Percentiles rank a stretch among this genome's conserved stretches.
These are phyloP conservation scores for Blepharisma undulans DNA, from an alignment of 169 alveolate genomes.

Conservation along the genomic window DNA sequence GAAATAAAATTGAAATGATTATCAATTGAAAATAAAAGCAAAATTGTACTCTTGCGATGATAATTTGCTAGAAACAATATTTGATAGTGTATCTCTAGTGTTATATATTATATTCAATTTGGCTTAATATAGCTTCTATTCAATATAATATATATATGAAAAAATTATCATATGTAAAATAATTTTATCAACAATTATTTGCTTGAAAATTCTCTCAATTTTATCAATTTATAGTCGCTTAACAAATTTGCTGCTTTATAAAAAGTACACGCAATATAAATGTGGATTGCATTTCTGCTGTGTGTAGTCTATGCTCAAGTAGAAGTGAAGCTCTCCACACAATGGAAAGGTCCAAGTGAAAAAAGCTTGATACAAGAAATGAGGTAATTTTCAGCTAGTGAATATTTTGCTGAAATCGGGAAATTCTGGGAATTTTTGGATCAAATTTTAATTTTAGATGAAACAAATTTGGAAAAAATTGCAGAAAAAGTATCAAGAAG, in stretches of 20 bases:
- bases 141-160: too few species aligned
- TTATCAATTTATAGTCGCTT: too few species aligned
- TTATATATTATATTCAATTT: too few species aligned
- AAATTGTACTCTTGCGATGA: too few species aligned
- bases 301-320: neutral
- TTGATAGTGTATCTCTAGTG: too few species aligned
- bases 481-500: neutral
- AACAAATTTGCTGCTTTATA: neutral
- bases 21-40: neutral
- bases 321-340: neutral
- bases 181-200: too few species aligned
- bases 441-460: neutral
- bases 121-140: too few species aligned
- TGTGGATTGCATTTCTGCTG: neutral
- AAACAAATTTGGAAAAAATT: neutral
- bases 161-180: too few species aligned
- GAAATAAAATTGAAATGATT: too few species aligned
- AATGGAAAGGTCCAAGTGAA: neutral
- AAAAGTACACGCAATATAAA: neutral
- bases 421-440: slow-evolving; percentile 15
- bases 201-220: too few species aligned
- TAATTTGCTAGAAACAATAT: too few species aligned
- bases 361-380: neutral
- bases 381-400: neutral
- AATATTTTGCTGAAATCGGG: slow-evolving; percentile 20